A percentile compares a stretch with the other conserved stretches of the same genome.
Evolutionary conservation across 257 asterid genomes (phyloP).

Genomic region (Rehmannia glutinosa): DNA sequence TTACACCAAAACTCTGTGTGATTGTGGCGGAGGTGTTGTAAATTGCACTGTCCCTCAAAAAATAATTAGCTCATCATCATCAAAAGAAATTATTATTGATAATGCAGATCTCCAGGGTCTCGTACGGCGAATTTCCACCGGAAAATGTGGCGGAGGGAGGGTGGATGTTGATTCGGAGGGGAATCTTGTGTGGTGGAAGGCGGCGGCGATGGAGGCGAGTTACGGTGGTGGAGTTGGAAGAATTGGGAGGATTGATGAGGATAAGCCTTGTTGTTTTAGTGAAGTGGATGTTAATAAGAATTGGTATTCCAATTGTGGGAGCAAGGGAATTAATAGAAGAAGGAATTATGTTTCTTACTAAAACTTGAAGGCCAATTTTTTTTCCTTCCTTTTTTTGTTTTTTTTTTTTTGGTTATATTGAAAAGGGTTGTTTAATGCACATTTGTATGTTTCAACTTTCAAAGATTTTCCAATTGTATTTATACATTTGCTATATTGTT

Average conservation of each 20-base stretch:
- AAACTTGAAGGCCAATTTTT: not conserved
- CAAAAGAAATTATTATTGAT: constrained; percentile 10
- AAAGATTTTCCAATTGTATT: no score
- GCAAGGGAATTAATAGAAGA: not conserved
- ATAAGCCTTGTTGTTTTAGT: constrained; percentile 39
- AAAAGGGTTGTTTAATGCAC: no score
- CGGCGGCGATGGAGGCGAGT: constrained; percentile 29
- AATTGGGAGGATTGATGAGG: constrained; percentile 61
- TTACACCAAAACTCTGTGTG: constrained; percentile 19
- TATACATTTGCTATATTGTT: no score
- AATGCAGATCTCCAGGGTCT: constrained; percentile 26
- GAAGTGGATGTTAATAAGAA: constrained; percentile 29
- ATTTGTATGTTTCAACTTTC: no score
- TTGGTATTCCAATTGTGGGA: constrained; percentile 14
- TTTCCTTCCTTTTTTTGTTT: not conserved
- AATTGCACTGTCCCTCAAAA: constrained; percentile 23
- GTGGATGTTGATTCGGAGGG: constrained; percentile 38
- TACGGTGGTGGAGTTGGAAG: constrained; percentile 53
- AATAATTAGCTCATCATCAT: not conserved
- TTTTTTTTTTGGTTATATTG: no score
- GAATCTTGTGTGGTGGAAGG: constrained; percentile 33
- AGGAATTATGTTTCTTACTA: not conserved
- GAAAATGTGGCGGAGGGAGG: constrained; percentile 24
- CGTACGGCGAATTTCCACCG: constrained; percentile 16
- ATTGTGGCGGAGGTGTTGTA: constrained; percentile 21